Percentiles rank a stretch among this genome's conserved stretches.
Evolutionary conservation across 305 asterid genomes (phyloP).

Genomic region (Solanum hybrid): DNA sequence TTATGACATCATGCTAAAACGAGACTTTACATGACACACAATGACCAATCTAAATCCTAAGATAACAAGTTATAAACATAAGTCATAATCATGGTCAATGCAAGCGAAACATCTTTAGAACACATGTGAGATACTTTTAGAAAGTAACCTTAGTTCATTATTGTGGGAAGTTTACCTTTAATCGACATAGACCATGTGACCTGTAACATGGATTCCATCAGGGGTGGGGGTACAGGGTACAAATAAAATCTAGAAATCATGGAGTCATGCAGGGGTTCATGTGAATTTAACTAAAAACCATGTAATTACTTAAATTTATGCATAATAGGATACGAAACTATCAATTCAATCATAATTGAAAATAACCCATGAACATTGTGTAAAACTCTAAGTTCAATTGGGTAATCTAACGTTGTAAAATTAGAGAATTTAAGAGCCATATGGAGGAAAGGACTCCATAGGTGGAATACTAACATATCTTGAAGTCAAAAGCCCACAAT

Average conservation of each 20-base stretch:
- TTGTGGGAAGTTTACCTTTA: too few relatives aligned
- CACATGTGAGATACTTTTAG: too few relatives aligned
- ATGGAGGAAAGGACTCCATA: background rate
- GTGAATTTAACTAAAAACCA: background rate
- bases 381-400: background rate
- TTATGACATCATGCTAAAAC: too few relatives aligned
- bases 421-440: background rate
- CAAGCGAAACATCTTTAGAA: too few relatives aligned
- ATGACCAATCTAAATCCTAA: too few relatives aligned
- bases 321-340: background rate
- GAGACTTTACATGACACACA: too few relatives aligned
- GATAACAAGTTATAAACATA: too few relatives aligned
- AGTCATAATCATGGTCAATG: too few relatives aligned
- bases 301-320: background rate
- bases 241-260: background rate
- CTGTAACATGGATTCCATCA: too few relatives aligned
- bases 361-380: background rate
- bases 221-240: too few relatives aligned
- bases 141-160: too few relatives aligned
- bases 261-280: background rate
- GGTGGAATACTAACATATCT: background rate
- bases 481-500: background rate
- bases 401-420: background rate
- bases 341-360: background rate
- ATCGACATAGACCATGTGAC: too few relatives aligned